These are phyloP conservation scores for Naegleria fowleri DNA, from an alignment of 208 protist genomes.

Conservation along the genomic window DNA sequence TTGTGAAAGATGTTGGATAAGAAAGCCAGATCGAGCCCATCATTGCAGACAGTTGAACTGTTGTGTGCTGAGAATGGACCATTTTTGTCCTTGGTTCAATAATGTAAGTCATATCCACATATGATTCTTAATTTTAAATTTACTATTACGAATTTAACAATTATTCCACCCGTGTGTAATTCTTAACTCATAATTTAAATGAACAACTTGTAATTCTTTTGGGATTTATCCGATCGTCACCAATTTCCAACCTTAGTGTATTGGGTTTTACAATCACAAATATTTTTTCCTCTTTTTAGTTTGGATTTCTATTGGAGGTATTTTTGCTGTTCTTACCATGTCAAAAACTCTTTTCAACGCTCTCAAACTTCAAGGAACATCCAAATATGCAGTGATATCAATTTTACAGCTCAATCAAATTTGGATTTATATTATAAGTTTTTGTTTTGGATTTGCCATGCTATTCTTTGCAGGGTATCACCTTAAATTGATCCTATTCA, in stretches of 20 bases:
- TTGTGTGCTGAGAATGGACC: not conserved
- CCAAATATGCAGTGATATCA: not conserved
- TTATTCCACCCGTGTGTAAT: no score
- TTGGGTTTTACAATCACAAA: not conserved
- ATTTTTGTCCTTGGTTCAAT: not conserved
- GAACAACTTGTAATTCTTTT: no score
- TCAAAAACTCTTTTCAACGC: not conserved
- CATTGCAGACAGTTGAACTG: not conserved
- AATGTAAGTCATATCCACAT: no score
- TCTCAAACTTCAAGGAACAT: not conserved
- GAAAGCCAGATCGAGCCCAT: not conserved
- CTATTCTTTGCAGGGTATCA: not conserved
- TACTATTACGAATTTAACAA: no score
- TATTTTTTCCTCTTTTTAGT: not conserved
- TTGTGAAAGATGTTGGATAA: not conserved
- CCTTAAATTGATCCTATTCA: not conserved
- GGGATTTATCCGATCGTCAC: no score
- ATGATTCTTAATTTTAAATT: no score
- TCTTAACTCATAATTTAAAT: no score
- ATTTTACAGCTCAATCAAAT: not conserved
- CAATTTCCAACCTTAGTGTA: no score
- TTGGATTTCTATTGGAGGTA: not conserved
- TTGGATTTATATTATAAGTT: not conserved
- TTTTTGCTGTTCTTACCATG: not conserved
- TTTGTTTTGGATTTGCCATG: not conserved